phyloP scores from a whole-genome alignment of 306 rosid species.

The Ormosia semicastrata region DNA sequence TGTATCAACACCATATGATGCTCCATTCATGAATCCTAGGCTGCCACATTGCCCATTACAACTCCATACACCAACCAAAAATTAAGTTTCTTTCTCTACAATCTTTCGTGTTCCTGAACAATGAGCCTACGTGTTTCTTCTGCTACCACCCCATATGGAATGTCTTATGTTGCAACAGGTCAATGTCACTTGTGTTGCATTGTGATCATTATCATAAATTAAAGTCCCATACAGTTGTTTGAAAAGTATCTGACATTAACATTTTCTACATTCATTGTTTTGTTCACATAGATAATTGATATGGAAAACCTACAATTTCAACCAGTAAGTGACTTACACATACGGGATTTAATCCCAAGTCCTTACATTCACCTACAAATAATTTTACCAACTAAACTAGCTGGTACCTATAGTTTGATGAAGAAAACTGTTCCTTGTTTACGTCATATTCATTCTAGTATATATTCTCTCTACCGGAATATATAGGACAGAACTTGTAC shows the following conservation, averaged over 20 bases:
- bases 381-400: too few relatives aligned
- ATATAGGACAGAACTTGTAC: slow-evolving; percentile 5
- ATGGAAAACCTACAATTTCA: too few relatives aligned
- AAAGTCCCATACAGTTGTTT: background rate
- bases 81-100: slow-evolving; percentile 10
- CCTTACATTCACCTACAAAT: too few relatives aligned
- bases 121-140: slow-evolving; percentile 41
- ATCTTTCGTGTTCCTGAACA: slow-evolving; percentile 26
- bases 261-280: slow-evolving; percentile 22
- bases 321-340: too few relatives aligned
- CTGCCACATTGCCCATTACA: slow-evolving; percentile 33
- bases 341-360: too few relatives aligned
- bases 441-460: slow-evolving; percentile 8
- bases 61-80: slow-evolving; percentile 10
- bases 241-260: slow-evolving; percentile 17
- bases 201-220: slow-evolving; percentile 20
- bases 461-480: background rate
- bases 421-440: background rate
- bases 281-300: too few relatives aligned
- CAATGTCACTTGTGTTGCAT: slow-evolving; percentile 21
- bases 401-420: background rate
- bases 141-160: slow-evolving; percentile 28
- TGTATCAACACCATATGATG: background rate
- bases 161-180: background rate
- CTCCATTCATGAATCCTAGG: slow-evolving; percentile 12